These are phyloP conservation scores for Phragmites australis DNA, from an alignment of 176 grass and related monocot species.

Conservation along the genomic window DNA sequence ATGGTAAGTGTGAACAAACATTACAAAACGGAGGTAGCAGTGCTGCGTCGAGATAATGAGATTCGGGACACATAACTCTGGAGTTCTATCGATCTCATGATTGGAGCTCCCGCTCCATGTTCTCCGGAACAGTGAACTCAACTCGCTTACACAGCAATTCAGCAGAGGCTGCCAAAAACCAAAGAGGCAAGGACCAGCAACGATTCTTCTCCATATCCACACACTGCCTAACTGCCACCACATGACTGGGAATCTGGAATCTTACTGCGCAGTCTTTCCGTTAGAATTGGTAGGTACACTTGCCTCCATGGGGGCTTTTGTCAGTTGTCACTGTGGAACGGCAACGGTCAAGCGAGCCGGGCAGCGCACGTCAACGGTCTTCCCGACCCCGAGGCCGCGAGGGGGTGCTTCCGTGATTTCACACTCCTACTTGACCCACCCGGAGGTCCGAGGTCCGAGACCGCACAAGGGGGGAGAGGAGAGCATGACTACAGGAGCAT, in stretches of 20 bases:
- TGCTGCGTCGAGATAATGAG: no score
- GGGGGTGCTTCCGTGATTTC: conserved; percentile 29
- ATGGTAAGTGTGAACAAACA: no score
- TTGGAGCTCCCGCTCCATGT: no score
- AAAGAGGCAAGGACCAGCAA: no score
- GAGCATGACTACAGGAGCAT: no score
- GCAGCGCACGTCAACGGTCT: conserved; percentile 25
- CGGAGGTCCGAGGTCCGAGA: not conserved
- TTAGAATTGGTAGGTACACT: not conserved
- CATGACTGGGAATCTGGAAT: not conserved
- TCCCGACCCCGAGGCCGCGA: not conserved
- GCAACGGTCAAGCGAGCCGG: conserved; percentile 41
- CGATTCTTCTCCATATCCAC: no score
- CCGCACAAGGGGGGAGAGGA: conserved; percentile 36
- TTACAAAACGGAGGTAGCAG: no score
- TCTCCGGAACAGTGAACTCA: no score
- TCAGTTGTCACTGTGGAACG: conserved; percentile 11
- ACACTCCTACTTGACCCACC: no score
- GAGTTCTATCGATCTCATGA: not conserved
- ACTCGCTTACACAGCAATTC: no score
- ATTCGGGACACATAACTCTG: not conserved
- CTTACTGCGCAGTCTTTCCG: not conserved
- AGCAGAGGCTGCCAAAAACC: not conserved
- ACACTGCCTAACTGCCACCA: not conserved
- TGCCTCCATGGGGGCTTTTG: not conserved